Evolutionary conservation across 139 green algal species (phyloP).

Genomic region (Zygnema circumcarinatum): DNA sequence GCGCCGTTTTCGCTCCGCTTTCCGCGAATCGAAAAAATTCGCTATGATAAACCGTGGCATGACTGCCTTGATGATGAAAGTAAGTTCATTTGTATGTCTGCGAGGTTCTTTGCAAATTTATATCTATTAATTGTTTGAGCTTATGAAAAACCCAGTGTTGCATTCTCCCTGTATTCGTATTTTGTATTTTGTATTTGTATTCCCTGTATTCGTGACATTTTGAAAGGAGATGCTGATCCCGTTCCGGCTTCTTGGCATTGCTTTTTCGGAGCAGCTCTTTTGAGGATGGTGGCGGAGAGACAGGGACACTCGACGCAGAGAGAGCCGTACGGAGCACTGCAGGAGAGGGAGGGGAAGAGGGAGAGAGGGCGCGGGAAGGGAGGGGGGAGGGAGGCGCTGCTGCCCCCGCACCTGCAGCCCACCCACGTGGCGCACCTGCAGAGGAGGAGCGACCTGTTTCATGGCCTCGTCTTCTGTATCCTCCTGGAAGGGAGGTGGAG

Average conservation of each 20-base stretch:
- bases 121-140: constrained; percentile 11
- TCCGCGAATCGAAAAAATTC: constrained; percentile 33
- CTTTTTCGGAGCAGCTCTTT: too few relatives aligned
- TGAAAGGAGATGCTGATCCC: too few relatives aligned
- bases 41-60: constrained; percentile 52
- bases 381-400: too few relatives aligned
- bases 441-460: constrained; percentile 25
- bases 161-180: background rate
- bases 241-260: too few relatives aligned
- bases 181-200: background rate
- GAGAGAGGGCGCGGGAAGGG: too few relatives aligned
- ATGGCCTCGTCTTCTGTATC: constrained; percentile 49
- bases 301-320: too few relatives aligned
- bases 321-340: too few relatives aligned
- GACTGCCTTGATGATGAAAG: constrained; percentile 33
- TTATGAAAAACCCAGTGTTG: constrained; percentile 14
- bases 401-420: constrained; percentile 12
- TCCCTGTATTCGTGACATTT: background rate
- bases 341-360: too few relatives aligned
- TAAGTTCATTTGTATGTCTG: constrained; percentile 19
- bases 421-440: constrained; percentile 18
- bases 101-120: constrained; percentile 2
- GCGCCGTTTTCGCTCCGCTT: constrained; percentile 42
- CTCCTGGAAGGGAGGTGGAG: too few relatives aligned
- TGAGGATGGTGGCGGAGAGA: too few relatives aligned